Evolutionary conservation across 768 basidiomycete genomes (phyloP).

Genomic region (Russula ochroleuca): DNA sequence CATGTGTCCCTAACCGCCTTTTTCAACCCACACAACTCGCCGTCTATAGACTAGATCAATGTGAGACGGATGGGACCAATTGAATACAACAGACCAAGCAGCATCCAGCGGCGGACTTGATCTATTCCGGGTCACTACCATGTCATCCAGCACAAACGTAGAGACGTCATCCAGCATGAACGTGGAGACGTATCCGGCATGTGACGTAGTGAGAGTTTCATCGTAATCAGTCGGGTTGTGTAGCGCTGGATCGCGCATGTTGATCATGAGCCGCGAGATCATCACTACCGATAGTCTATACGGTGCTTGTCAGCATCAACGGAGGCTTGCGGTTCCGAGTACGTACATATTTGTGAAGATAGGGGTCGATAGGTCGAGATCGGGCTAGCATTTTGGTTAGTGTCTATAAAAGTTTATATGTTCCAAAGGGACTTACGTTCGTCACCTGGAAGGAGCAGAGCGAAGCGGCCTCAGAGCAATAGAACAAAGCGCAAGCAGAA

Average conservation of each 20-base stretch:
- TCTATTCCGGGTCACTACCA: not conserved
- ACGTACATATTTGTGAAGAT: constrained; percentile 20
- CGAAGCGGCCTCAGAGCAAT: not conserved
- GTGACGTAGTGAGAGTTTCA: not conserved
- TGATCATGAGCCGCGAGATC: constrained; percentile 24
- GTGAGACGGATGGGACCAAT: not conserved
- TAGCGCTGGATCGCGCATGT: constrained; percentile 19
- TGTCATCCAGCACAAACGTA: not conserved
- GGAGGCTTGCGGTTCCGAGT: not conserved
- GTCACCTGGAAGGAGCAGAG: not conserved
- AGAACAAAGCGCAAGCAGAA: not conserved
- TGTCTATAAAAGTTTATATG: not conserved
- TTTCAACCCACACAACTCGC: not conserved
- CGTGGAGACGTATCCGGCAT: constrained; percentile 10
- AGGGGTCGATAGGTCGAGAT: not conserved
- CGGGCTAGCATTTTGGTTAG: constrained; percentile 1
- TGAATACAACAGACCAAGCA: not conserved
- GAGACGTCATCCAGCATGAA: not conserved
- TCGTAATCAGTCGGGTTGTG: not conserved
- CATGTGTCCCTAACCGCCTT: not conserved
- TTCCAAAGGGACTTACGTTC: constrained; percentile 1
- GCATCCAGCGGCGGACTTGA: not conserved
- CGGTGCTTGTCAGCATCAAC: not conserved
- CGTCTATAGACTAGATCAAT: not conserved
- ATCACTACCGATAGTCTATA: constrained; percentile 20